Base-by-base conservation (phyloP, 495 filamentous ascomycete species). In the Trichoderma virens region DNA sequence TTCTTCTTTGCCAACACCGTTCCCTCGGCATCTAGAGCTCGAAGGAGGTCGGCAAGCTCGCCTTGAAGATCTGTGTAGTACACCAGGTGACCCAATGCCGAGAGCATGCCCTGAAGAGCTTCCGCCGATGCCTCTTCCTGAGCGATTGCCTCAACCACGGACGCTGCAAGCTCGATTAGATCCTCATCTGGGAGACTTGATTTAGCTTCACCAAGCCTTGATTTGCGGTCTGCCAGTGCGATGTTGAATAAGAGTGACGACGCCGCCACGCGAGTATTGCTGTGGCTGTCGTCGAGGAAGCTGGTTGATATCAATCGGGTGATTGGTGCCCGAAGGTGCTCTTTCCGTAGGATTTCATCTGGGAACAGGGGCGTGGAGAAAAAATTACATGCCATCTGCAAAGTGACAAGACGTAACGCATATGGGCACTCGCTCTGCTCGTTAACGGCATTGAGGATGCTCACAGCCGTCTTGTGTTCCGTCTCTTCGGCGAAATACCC, bases 181-280 rank as follows among this genome's bases (percentile, higher is more conserved):
- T 87, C 83, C 9, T 78, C 83, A 63, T 90, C 88, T 0, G 83
- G 70, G 3, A 97, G 72, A 0, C 78, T 75, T 34, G 92, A 88
- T 2, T 79, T 74, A 4, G 81, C 71, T 8, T 82, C 79, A 20
- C 83, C 79, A 20, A 80, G 79, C 28, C 91, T 84, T 41, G 82
- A 75, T 59, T 83, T 82, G 70, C 87, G 86, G 68, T 92, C 91
- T 9, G 86, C 80, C 9, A 82, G 74, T 0, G 91, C 83, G 3
- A 98, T 72, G 65, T 97, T 96, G 74, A 93, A 93, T 1, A 90
- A 83, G n/a, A 97, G 75, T 0, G 88, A 88, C 18, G 92, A 83
- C 0, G 92, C 90, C 6, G 91, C 88, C 16, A 92, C 89, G 34
- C 93, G 87, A 13, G 82, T 70, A 59, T 76, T 80, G 62, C 68